A percentile compares a stretch with the other conserved stretches of the same genome.
Conservation (phyloP, 2,329 filamentous ascomycete genomes). For the Nannizziopsis barbatae region DNA sequence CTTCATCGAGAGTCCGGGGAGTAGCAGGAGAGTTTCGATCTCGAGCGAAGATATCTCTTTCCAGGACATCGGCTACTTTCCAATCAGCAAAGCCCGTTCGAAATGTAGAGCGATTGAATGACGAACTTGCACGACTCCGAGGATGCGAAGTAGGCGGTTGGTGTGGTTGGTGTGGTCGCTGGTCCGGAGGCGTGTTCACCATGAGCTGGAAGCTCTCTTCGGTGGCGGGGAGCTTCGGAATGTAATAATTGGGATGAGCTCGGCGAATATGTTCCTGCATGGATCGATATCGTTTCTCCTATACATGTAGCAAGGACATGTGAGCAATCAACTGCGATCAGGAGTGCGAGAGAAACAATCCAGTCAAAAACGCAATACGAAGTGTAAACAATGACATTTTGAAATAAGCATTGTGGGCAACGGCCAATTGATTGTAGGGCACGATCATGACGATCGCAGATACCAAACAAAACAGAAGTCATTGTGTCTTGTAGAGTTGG, state of each 20-base stretch:
- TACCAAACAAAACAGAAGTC: background rate
- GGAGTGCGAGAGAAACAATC: too few relatives aligned
- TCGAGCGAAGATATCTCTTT: slow-evolving; percentile 56
- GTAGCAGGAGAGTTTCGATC: slow-evolving; percentile 59
- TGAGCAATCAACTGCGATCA: background rate
- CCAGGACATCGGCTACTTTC: slow-evolving; percentile 44
- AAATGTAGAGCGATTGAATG: background rate
- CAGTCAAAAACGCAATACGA: background rate
- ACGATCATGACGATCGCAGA: background rate
- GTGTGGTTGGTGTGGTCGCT: slow-evolving; percentile 48
- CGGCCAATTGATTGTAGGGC: too few relatives aligned
- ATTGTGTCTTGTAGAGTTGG: slow-evolving; percentile 13
- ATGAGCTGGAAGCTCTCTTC: slow-evolving; percentile 96
- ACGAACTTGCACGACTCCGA: slow-evolving; percentile 13
- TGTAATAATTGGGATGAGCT: slow-evolving; percentile 93
- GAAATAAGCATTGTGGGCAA: too few relatives aligned
- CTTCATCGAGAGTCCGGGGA: slow-evolving; percentile 56
- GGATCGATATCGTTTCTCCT: slow-evolving; percentile 93
- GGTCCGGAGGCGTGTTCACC: slow-evolving; percentile 79
- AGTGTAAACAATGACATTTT: background rate
- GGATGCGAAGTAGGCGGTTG: slow-evolving; percentile 13
- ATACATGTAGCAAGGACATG: slow-evolving; percentile 13
- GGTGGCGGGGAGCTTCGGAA: slow-evolving; percentile 92
- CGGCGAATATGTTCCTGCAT: slow-evolving; percentile 99
- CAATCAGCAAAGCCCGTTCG: slow-evolving; percentile 2